Evolutionary conservation across 352 stramenopile genomes (phyloP), one percentile per base, ranked within the genome.

Genomic region (Phytophthora parvispora): DNA sequence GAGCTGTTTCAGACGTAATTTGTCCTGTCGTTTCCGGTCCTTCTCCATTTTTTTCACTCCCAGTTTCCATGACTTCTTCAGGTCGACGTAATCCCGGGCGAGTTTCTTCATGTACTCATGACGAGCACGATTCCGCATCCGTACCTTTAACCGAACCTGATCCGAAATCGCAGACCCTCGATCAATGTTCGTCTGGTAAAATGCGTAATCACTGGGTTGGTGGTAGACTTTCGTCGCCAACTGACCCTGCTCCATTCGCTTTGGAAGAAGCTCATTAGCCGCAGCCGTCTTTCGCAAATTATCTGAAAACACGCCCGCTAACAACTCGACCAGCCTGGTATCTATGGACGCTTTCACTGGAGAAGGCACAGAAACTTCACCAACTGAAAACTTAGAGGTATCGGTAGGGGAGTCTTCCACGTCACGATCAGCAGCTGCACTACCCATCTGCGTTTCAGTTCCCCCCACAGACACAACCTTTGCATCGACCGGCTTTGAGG

Each of bases 21-120:
- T 97, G 47, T 95, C 88, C 69, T 94, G 86, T 2, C 87, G 85
- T 55, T 97, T 97, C 15, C 88, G 83, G 54, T 94, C 90, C 60
- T 97, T 97, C 61, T 97, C 90, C 52, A 97, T 80, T 58, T 84
- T 92, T 64, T 96, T 97, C 29, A 97, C 87, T 24, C 87, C 85
- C n/a, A 82, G 42, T 57, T 94, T 93, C 90, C 90, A 97, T 18
- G 76, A 61, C 56, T 91, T 93, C 47, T 96, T 93, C 42, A 95
- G 58, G 15, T 95, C 84, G 6, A 95, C 65, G 42, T 94, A 97
- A 25, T 97, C 90, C 18, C 84, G 76, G 6, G 90, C 88, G 6
- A 96, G 74, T 31, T 78, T 84, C 27, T 90, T 90, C 54, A 94
- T 65, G 32, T 89, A 77, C 24, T 92, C 83, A 60, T 93, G 67